Percentiles rank a stretch among this genome's conserved stretches.
phyloP scores from a whole-genome alignment of 1,284 basidiomycete species.

The Cryptococcus sp. region DNA sequence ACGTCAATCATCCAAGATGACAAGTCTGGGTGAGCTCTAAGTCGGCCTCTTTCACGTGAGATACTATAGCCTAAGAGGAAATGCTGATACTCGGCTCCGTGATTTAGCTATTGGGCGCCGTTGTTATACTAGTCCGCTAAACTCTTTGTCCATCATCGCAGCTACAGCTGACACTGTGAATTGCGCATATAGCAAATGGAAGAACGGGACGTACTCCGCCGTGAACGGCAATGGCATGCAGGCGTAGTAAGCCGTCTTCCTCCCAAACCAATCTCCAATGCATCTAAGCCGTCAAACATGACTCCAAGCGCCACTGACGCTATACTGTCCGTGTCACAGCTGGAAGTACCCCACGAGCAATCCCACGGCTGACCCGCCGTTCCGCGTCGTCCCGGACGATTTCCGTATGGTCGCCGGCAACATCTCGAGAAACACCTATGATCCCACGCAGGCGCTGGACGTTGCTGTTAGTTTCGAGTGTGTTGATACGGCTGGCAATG shows the following conservation, averaged over 20 bases:
- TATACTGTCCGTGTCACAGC: slow-evolving; percentile 1
- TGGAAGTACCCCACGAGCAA: slow-evolving; percentile 19
- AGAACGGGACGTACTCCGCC: slow-evolving; percentile 25
- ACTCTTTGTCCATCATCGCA: neutral
- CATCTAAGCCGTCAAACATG: neutral
- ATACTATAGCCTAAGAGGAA: too few species aligned
- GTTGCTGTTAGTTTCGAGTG: slow-evolving; percentile 47
- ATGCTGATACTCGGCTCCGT: neutral
- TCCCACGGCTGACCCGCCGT: slow-evolving; percentile 15
- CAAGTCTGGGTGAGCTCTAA: slow-evolving; percentile 22
- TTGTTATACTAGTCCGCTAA: slow-evolving; percentile 26
- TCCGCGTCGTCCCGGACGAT: slow-evolving; percentile 41
- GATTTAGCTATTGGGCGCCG: slow-evolving; percentile 47
- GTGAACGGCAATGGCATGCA: slow-evolving; percentile 24
- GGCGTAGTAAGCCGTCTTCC: slow-evolving; percentile 19
- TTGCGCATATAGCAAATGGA: slow-evolving; percentile 19
- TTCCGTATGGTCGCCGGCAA: slow-evolving; percentile 50
- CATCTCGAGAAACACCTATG: slow-evolving; percentile 24
- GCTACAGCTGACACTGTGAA: neutral
- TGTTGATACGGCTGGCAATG: slow-evolving; percentile 32
- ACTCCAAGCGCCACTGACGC: neutral
- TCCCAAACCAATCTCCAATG: neutral
- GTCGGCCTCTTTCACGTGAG: too few species aligned
- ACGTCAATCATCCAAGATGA: slow-evolving; percentile 28
- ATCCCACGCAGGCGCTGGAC: slow-evolving; percentile 18